Evolutionary conservation across 495 filamentous ascomycete genomes (phyloP), one percentile per base, ranked within the genome.

Genomic region (Achaetomiella virescens): DNA sequence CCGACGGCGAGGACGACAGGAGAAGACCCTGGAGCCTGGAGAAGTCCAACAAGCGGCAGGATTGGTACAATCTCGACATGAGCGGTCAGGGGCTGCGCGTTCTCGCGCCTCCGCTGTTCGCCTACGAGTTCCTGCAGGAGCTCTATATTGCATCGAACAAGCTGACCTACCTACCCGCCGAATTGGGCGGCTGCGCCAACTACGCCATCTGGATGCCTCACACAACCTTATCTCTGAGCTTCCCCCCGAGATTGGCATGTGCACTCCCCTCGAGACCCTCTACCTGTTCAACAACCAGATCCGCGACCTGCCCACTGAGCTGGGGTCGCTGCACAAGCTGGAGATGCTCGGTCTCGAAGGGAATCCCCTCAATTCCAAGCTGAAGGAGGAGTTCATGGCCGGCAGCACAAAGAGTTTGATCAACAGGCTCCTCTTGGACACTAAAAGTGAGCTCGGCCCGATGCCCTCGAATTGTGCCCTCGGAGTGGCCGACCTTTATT

Each of bases 191-290:
- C 77, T 99, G 52, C 82, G 90, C 55, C 81, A 84, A 42, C 73
- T 99, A 46, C 85, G 76, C 15, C 79, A 86, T 58, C 81, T 99
- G 24, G 91, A 99, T 70, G 77, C 91, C 5, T 97, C 95, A 0
- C 80, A 86, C 67, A 99, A 99, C 64, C 79, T 90, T 17, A 75
- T 99, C 21, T 81, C 76, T 8, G 85, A 88, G 63, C 76, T 99
- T 8, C 93, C 93, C 6, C 83, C 88, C 17, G 92, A 99, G 77
- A 82, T 97, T 48, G 95, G 93, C 60, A 97, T 97, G 91, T 86
- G 96, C 56, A 89, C 89, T 38, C 89, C 87, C 58, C 74, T 99
- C 47, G 85, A 85, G 65, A 80, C 81, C 38, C 78, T 99, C 1
- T 72, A 87, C 20, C 74, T 96, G 3, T 96, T 95, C 66, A 89